These are phyloP conservation scores for Monilinia aucupariae DNA, from an alignment of 2,329 filamentous ascomycete genomes.

Conservation along the genomic window DNA sequence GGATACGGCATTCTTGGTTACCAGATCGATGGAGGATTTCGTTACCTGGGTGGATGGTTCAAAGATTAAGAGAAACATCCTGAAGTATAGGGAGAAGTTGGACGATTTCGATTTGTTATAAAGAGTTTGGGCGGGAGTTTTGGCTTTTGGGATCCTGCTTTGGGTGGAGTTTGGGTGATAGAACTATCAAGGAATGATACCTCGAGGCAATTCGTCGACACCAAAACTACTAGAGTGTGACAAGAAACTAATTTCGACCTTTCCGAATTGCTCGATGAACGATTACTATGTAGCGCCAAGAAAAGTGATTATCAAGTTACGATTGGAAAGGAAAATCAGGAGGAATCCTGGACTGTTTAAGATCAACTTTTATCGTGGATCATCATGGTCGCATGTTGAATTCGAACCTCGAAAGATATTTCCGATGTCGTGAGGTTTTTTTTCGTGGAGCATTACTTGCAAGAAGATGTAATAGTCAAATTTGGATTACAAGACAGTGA, in stretches of 20 bases:
- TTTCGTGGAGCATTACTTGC: neutral
- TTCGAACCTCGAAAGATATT: neutral
- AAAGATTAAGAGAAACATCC: conserved; percentile 94
- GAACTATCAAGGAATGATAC: neutral
- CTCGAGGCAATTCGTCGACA: neutral
- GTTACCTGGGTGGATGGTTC: conserved; percentile 93
- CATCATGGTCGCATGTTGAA: neutral
- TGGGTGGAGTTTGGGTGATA: neutral
- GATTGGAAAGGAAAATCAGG: neutral
- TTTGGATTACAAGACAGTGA: neutral
- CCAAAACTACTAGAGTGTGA: neutral
- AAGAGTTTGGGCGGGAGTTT: conserved; percentile 27
- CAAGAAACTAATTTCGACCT: neutral
- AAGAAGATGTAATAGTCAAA: neutral
- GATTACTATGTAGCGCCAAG: neutral
- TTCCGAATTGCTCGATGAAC: neutral
- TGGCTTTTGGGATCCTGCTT: conserved; percentile 6
- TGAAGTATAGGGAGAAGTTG: conserved; percentile 90
- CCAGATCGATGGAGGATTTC: conserved; percentile 87
- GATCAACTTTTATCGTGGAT: accelerated
- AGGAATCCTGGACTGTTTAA: too few species aligned
- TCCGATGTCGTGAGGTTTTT: neutral
- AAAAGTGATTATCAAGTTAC: neutral
- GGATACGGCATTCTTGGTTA: conserved; percentile 84
- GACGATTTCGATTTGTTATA: conserved; percentile 91